Base-by-base conservation (phyloP, 352 stramenopile genomes). In the Phytopythium kandeliae region DNA sequence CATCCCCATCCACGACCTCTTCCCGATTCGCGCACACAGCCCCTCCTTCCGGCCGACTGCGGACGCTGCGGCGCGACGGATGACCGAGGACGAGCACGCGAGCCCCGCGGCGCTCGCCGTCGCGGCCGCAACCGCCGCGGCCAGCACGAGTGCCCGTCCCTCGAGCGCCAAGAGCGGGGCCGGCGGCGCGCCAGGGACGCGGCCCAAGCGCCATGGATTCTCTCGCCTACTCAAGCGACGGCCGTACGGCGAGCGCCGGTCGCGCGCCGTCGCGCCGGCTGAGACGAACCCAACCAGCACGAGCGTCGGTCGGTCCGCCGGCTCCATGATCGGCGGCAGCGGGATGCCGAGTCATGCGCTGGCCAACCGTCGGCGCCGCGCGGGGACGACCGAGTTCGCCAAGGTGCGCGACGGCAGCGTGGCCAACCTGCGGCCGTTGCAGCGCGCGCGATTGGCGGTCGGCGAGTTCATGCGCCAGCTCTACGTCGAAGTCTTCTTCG, bases 401-500 rank as follows among this genome's bases (percentile, higher is more conserved):
- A 52, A 52, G 26, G 51, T 62, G 26, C 58, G 63, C 25, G 62
- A 78, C 35, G 72, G 66, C 40, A 63, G 52, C 34, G 56, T 68
- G 11, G 34, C 57, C 12, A 57, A 65, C 11, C 9, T 85, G 33
- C 63, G 63, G 15, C 38, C 60, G 0, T 44, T 76, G 46, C 67
- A 89, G 42, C 73, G 67, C 24, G 34, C 82, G 4, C 78, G 80
- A 0, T 48, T 86, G 16, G 34, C 55, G 9, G 68, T 95, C 6
- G 82, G 82, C 51, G 74, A 88, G 50, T 92, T 92, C 55, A 90
- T 95, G 78, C 76, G 75, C 26, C 67, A 85, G 54, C 64, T 95
- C 4, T 85, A 84, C 57, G 85, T 95, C 24, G 80, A 95, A 59
- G 55, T 93, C 24, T 95, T 95, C 53, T 95, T 95, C 59, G 80